phyloP scores from a whole-genome alignment of 148 eudicot species.

The Rhododendron simsii region DNA sequence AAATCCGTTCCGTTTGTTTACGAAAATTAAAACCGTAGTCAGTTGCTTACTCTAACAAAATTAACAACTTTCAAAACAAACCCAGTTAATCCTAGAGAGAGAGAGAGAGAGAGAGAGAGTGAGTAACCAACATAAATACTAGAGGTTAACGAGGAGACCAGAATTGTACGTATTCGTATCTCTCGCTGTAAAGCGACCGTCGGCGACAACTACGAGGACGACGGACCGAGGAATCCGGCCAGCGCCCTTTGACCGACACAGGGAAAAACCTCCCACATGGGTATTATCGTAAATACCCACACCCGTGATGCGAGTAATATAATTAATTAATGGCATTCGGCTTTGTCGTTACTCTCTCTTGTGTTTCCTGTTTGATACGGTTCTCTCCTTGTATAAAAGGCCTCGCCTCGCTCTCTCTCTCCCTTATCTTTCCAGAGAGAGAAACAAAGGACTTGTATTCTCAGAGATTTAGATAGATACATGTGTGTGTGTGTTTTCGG shows the following conservation, averaged over 20 bases:
- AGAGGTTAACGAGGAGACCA: background rate
- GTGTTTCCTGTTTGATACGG: background rate
- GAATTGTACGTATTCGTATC: background rate
- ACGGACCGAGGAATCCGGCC: slow-evolving; percentile 30
- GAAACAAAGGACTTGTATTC: background rate
- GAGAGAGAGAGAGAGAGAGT: background rate
- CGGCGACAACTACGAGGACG: background rate
- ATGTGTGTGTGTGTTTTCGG: background rate
- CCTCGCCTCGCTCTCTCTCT: slow-evolving; percentile 2
- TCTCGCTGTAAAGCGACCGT: background rate
- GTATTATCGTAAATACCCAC: background rate
- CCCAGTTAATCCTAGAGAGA: background rate
- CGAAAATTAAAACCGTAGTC: slow-evolving; percentile 14
- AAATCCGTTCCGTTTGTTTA: background rate
- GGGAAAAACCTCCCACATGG: background rate
- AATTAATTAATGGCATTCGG: background rate
- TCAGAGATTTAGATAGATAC: background rate
- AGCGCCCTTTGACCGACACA: slow-evolving; percentile 33
- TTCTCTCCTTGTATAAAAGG: slow-evolving; percentile 3
- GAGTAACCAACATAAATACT: background rate
- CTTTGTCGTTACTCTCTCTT: slow-evolving; percentile 14
- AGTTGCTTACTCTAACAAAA: slow-evolving; percentile 25
- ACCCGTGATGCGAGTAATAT: background rate
- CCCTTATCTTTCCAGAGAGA: background rate
- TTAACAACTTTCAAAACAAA: slow-evolving; percentile 27